A percentile compares a stretch with the other conserved stretches of the same genome.
These are phyloP conservation scores for Pholiota microspora DNA, from an alignment of 768 basidiomycete genomes.

Conservation along the genomic window DNA sequence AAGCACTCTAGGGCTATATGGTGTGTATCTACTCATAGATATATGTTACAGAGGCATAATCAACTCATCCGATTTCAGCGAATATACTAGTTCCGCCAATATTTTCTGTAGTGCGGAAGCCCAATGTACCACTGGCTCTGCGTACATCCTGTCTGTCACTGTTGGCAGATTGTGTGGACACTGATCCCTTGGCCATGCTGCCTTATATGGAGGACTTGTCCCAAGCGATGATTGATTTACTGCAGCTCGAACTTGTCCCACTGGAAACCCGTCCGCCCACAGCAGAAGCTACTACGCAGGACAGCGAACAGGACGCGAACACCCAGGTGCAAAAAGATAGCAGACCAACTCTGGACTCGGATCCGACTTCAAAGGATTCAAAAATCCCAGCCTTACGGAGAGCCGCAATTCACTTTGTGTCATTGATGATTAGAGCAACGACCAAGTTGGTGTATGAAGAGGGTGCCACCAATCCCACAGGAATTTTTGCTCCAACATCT, in stretches of 20 bases:
- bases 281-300: background rate
- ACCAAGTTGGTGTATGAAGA: conserved; percentile 50
- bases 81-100: conserved; percentile 73
- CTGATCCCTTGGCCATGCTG: conserved; percentile 58
- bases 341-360: conserved; percentile 43
- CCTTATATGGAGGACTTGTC: conserved; percentile 62
- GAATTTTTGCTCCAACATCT: conserved; percentile 30
- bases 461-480: conserved; percentile 10
- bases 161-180: conserved; percentile 70
- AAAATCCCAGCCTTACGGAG: conserved; percentile 82
- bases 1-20: conserved; percentile 61
- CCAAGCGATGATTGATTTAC: conserved; percentile 70
- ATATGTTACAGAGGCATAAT: no score
- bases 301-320: background rate
- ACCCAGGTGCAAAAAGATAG: conserved; percentile 20
- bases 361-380: conserved; percentile 56
- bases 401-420: conserved; percentile 82
- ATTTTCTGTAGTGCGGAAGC: conserved; percentile 56
- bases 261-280: conserved; percentile 11
- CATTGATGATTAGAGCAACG: conserved; percentile 61
- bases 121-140: conserved; percentile 66
- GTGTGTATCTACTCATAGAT: conserved; percentile 39
- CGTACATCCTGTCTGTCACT: conserved; percentile 61
- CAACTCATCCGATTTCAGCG: conserved; percentile 37
- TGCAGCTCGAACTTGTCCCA: conserved; percentile 59